Evolutionary conservation across 2,329 filamentous ascomycete genomes (phyloP).

Genomic region (Uncinocarpus reesii): DNA sequence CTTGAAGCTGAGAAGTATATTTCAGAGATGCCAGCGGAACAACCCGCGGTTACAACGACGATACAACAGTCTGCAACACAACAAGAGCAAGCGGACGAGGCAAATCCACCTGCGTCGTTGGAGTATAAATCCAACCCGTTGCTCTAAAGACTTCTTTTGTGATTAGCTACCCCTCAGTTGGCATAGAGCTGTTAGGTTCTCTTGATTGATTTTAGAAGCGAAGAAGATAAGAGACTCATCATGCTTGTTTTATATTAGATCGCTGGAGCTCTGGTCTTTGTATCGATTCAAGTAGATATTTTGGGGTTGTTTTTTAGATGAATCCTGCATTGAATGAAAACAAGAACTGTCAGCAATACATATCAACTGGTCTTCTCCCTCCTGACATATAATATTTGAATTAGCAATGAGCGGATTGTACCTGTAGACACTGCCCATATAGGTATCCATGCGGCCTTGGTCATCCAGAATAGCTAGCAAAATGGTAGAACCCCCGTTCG

Average conservation of each 20-base stretch:
- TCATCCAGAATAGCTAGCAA: too few species aligned
- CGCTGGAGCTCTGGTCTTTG: neutral
- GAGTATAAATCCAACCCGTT: slow-evolving; percentile 57
- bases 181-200: slow-evolving; percentile 1
- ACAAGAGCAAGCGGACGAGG: slow-evolving; percentile 40
- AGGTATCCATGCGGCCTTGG: too few species aligned
- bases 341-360: neutral
- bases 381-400: neutral
- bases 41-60: slow-evolving; percentile 25
- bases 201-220: neutral
- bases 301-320: slow-evolving; percentile 1
- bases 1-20: slow-evolving; percentile 93
- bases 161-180: neutral
- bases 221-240: neutral
- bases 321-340: neutral
- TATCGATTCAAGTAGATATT: slow-evolving; percentile 9
- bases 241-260: neutral
- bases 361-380: neutral
- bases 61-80: slow-evolving; percentile 39
- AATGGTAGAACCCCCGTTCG: too few species aligned
- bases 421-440: too few species aligned
- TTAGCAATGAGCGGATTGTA: too few species aligned
- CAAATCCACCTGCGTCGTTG: slow-evolving; percentile 34
- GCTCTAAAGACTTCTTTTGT: slow-evolving; percentile 38
- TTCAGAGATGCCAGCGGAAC: slow-evolving; percentile 54